A percentile compares a stretch with the other conserved stretches of the same genome.
phyloP scores from a whole-genome alignment of 2,329 filamentous ascomycete species.

The Alternaria gaisen region DNA sequence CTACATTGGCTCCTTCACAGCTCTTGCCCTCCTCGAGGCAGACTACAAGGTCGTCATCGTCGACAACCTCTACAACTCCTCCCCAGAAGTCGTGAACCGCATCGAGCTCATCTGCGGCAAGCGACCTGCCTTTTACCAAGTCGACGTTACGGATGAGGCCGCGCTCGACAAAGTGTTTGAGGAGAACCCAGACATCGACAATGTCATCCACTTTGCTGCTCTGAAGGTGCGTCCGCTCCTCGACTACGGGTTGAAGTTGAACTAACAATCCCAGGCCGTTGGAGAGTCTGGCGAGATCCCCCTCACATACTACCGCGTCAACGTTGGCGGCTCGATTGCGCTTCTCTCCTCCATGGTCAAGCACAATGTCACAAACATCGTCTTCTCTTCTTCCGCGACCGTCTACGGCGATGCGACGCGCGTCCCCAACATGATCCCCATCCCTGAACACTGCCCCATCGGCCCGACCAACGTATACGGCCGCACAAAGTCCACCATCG shows the following conservation, averaged over 20 bases:
- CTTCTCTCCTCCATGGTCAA: constrained; percentile 87
- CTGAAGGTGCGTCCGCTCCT: constrained; percentile 74
- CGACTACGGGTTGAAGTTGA: background rate
- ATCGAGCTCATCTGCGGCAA: constrained; percentile 94
- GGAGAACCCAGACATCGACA: constrained; percentile 92
- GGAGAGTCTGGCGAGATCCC: constrained; percentile 94
- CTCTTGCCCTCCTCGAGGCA: constrained; percentile 88
- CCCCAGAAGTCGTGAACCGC: constrained; percentile 87
- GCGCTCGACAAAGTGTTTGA: constrained; percentile 86
- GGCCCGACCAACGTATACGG: constrained; percentile 98
- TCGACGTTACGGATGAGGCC: constrained; percentile 87
- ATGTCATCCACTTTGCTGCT: constrained; percentile 97
- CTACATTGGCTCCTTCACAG: constrained; percentile 98
- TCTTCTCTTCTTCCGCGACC: constrained; percentile 97
- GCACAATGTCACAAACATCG: constrained; percentile 93
- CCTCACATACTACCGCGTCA: constrained; percentile 97
- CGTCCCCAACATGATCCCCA: constrained; percentile 98
- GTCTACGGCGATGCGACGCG: constrained; percentile 98
- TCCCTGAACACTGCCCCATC: constrained; percentile 94
- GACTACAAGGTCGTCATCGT: constrained; percentile 97
- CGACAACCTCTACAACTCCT: constrained; percentile 98
- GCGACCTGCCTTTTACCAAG: constrained; percentile 82
- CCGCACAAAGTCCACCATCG: constrained; percentile 92
- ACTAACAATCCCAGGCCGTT: constrained; percentile 72
- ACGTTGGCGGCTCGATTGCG: constrained; percentile 89